Conservation (phyloP, 306 rosid genomes). For the Calophaca sinica region DNA sequence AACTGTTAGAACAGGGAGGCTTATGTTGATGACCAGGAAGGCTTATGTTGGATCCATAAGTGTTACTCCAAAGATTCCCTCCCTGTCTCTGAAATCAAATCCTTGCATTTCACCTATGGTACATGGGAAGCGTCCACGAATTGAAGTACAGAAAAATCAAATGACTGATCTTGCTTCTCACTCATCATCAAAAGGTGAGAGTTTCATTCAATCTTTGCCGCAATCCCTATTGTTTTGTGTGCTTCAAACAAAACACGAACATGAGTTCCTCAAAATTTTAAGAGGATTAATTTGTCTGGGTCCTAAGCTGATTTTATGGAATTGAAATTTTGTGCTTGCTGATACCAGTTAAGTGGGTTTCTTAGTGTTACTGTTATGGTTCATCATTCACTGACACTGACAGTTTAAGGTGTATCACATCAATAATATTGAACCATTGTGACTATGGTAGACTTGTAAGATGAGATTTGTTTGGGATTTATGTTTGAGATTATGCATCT, state of each 20-base stretch:
- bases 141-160: conserved; percentile 31
- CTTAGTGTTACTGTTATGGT: background rate
- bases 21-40: too few relatives aligned
- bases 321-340: conserved; percentile 21
- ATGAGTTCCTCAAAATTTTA: background rate
- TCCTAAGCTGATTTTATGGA: conserved; percentile 24
- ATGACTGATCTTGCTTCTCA: conserved; percentile 41
- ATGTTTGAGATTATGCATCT: conserved; percentile 39
- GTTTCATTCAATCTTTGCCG: background rate
- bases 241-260: background rate
- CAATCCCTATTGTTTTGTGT: background rate
- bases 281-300: background rate
- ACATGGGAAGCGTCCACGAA: conserved; percentile 43
- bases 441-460: background rate
- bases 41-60: conserved; percentile 45
- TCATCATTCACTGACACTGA: background rate
- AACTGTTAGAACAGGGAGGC: conserved; percentile 33
- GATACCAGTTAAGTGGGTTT: background rate
- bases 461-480: conserved; percentile 3
- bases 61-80: background rate
- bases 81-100: too few relatives aligned
- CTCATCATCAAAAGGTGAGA: conserved; percentile 53
- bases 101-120: background rate
- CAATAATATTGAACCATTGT: conserved; percentile 8
- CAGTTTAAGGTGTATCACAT: background rate